These are phyloP conservation scores for Cutaneotrichosporon spelunceum DNA, from an alignment of 1,284 basidiomycete genomes.

Conservation along the genomic window DNA sequence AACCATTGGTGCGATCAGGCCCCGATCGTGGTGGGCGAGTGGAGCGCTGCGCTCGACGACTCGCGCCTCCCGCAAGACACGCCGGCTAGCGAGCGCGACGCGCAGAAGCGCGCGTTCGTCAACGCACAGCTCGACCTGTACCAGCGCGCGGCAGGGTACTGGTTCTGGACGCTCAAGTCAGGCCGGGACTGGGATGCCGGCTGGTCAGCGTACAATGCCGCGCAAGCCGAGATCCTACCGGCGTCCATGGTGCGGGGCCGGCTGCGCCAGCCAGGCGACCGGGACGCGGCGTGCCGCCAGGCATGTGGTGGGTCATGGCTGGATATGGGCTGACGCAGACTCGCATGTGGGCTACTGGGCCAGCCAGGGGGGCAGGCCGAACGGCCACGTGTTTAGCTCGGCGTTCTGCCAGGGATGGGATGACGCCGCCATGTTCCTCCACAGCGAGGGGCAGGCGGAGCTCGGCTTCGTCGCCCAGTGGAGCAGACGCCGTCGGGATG, in stretches of 20 bases:
- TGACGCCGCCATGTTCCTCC: constrained; percentile 61
- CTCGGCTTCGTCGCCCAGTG: constrained; percentile 64
- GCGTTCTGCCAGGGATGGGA: constrained; percentile 70
- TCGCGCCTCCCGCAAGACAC: constrained; percentile 57
- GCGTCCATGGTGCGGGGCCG: constrained; percentile 50
- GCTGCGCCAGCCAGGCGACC: constrained; percentile 39
- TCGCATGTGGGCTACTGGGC: constrained; percentile 62
- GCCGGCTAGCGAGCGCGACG: constrained; percentile 55
- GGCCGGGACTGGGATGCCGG: constrained; percentile 65
- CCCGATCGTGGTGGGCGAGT: constrained; percentile 74
- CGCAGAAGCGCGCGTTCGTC: constrained; percentile 59
- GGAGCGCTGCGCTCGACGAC: constrained; percentile 73
- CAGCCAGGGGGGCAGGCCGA: constrained; percentile 54
- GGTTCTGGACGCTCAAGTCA: constrained; percentile 87
- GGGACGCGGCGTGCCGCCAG: constrained; percentile 47
- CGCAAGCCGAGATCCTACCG: constrained; percentile 64
- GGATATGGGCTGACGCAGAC: constrained; percentile 45
- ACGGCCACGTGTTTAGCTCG: constrained; percentile 65
- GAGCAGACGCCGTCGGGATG: constrained; percentile 56
- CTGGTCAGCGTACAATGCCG: constrained; percentile 72
- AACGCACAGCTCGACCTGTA: constrained; percentile 67
- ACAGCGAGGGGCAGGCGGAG: constrained; percentile 52
- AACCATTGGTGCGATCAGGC: constrained; percentile 26
- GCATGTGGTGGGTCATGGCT: constrained; percentile 54
- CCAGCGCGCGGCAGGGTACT: constrained; percentile 72